Evolutionary conservation across 352 stramenopile species (phyloP).

Genomic region (Phytophthora chlamydospora): DNA sequence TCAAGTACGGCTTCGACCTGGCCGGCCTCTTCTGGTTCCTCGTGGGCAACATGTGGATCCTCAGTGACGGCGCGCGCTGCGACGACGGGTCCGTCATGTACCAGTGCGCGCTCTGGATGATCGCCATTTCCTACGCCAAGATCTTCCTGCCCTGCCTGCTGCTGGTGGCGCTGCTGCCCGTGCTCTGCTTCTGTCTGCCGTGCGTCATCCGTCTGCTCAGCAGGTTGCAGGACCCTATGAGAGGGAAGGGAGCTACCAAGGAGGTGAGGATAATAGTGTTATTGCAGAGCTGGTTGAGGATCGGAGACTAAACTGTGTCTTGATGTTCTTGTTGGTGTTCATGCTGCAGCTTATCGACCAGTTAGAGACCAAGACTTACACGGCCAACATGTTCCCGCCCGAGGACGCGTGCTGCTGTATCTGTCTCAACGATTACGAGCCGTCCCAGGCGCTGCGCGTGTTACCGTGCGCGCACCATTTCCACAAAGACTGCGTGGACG

Average conservation of each 20-base stretch:
- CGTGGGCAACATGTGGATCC: constrained; percentile 90
- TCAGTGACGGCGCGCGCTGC: constrained; percentile 81
- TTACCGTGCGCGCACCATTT: constrained; percentile 97
- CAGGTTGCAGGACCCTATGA: constrained; percentile 87
- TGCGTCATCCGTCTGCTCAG: constrained; percentile 93
- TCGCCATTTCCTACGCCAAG: constrained; percentile 93
- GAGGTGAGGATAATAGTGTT: constrained; percentile 46
- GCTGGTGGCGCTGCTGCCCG: constrained; percentile 87
- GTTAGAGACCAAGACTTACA: constrained; percentile 66
- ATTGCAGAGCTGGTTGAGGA: neutral
- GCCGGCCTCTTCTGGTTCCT: constrained; percentile 87
- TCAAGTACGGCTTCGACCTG: constrained; percentile 85
- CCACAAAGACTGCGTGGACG: constrained; percentile 91
- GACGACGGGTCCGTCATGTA: constrained; percentile 82
- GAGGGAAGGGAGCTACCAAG: constrained; percentile 83
- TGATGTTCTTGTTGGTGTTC: constrained; percentile 3
- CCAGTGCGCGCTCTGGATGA: constrained; percentile 90
- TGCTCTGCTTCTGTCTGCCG: constrained; percentile 94
- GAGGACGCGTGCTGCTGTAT: constrained; percentile 93
- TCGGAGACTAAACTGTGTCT: constrained; percentile 11
- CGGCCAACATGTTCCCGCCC: constrained; percentile 62
- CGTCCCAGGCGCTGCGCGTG: constrained; percentile 90
- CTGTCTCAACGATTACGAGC: constrained; percentile 90
- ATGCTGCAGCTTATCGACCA: constrained; percentile 73
- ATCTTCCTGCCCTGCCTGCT: constrained; percentile 93